Conservation (phyloP, 371 early-diverging fungal species). For the Circinella minor region DNA sequence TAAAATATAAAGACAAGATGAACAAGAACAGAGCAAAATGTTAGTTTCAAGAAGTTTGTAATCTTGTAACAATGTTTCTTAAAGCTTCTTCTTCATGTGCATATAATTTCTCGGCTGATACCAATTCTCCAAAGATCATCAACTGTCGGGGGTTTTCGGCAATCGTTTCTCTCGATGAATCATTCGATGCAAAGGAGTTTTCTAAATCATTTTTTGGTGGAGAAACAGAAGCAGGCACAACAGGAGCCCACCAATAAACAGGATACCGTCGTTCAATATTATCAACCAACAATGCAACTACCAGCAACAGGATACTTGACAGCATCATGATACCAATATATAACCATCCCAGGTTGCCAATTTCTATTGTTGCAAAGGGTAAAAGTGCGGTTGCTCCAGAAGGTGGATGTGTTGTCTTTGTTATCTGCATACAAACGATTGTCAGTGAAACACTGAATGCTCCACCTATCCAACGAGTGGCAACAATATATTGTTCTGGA, state of each 20-base stretch:
- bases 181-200: neutral
- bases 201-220: neutral
- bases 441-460: conserved; percentile 74
- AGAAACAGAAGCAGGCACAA: conserved; percentile 20
- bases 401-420: conserved; percentile 78
- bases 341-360: conserved; percentile 59
- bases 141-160: neutral
- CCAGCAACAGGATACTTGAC: conserved; percentile 56
- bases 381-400: conserved; percentile 75
- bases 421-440: conserved; percentile 67
- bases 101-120: neutral
- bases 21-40: no score
- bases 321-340: conserved; percentile 65
- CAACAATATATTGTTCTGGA: conserved; percentile 27
- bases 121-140: neutral
- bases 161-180: neutral
- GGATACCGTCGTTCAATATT: conserved; percentile 74
- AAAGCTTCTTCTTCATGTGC: conserved; percentile 9
- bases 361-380: conserved; percentile 49
- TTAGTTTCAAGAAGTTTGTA: neutral
- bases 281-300: conserved; percentile 68
- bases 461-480: conserved; percentile 69
- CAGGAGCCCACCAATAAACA: conserved; percentile 66
- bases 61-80: neutral
- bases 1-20: no score